phyloP scores from a whole-genome alignment of 2,329 filamentous ascomycete genomes.

The Aureobasidium musti region DNA sequence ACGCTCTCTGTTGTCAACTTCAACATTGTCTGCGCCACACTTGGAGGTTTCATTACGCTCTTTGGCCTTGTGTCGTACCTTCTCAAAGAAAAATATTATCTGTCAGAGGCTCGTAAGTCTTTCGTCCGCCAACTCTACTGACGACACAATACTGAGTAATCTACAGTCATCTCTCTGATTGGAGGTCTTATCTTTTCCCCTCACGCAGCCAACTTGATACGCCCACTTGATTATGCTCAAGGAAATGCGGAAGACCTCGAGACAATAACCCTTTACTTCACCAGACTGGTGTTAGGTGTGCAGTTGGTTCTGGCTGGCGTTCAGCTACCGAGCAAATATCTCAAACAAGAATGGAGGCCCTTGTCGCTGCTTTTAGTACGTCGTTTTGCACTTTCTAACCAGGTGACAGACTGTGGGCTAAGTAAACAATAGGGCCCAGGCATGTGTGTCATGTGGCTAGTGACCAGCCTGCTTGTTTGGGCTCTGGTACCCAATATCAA shows the following conservation, averaged over 20 bases:
- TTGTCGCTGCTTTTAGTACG: constrained; percentile 64
- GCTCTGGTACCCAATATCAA: constrained; percentile 68
- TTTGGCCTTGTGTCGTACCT: constrained; percentile 90
- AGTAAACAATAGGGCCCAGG: constrained; percentile 60
- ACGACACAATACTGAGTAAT: background rate
- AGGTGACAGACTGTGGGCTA: constrained; percentile 1
- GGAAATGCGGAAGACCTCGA: constrained; percentile 61
- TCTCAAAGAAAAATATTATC: constrained; percentile 84
- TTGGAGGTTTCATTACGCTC: constrained; percentile 86
- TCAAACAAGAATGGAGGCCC: constrained; percentile 75
- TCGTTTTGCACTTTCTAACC: background rate
- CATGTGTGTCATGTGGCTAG: constrained; percentile 85
- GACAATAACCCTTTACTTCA: constrained; percentile 78
- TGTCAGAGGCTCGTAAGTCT: constrained; percentile 80
- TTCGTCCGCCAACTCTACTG: background rate
- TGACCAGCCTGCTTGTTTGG: constrained; percentile 77
- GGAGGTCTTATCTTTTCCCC: constrained; percentile 79
- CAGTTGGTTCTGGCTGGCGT: constrained; percentile 88
- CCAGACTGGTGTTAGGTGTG: constrained; percentile 82
- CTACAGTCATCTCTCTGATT: constrained; percentile 75
- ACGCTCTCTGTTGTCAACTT: constrained; percentile 70
- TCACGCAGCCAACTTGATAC: constrained; percentile 72
- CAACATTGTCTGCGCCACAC: constrained; percentile 76
- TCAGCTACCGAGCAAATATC: constrained; percentile 80
- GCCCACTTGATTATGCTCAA: constrained; percentile 70